phyloP scores from a whole-genome alignment of 805 yeast genomes.

The Candida germanica region DNA sequence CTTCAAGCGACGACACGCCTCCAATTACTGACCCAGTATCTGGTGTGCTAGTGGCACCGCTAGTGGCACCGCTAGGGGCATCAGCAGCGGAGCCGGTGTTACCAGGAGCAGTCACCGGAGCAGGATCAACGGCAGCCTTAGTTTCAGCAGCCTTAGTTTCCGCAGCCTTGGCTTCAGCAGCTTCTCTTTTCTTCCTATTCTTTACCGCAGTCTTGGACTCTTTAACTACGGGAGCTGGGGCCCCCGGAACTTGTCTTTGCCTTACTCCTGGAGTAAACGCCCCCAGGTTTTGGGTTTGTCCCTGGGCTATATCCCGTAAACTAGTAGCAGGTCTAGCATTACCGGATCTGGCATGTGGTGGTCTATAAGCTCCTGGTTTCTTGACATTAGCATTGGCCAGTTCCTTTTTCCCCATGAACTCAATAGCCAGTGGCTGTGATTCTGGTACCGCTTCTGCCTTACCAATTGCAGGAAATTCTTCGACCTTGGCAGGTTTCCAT shows the following conservation, averaged over 20 bases:
- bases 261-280: conserved; percentile 18
- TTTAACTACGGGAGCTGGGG: conserved; percentile 41
- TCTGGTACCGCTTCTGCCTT: conserved; percentile 51
- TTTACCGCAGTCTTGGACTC: conserved; percentile 67
- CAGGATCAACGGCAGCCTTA: conserved; percentile 8
- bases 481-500: conserved; percentile 73
- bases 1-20: conserved; percentile 73
- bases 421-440: conserved; percentile 70
- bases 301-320: conserved; percentile 45
- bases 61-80: background rate
- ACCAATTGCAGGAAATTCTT: conserved; percentile 54
- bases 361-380: conserved; percentile 89
- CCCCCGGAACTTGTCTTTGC: conserved; percentile 55
- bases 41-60: conserved; percentile 10
- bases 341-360: conserved; percentile 83
- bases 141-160: conserved; percentile 5
- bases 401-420: conserved; percentile 44
- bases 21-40: conserved; percentile 47
- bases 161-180: conserved; percentile 34
- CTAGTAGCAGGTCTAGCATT: conserved; percentile 42
- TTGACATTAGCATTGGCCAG: conserved; percentile 42
- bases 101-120: conserved; percentile 8
- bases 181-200: conserved; percentile 73
- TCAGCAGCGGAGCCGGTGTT: background rate
- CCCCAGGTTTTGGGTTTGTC: conserved; percentile 20